These are phyloP conservation scores for Picochlorum sp. DNA, from an alignment of 139 green algal species.

Conservation along the genomic window DNA sequence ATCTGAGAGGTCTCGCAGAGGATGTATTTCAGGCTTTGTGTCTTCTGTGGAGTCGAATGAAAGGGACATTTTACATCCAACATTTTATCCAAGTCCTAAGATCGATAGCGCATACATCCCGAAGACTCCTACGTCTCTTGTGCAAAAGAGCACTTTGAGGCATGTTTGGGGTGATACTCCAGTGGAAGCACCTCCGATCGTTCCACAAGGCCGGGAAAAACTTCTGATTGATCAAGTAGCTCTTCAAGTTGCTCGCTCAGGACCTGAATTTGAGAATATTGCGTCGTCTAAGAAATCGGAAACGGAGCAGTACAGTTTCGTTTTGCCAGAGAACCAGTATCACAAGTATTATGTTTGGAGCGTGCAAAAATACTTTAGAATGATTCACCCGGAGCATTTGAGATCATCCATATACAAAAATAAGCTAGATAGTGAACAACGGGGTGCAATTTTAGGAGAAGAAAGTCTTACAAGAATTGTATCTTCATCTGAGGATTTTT, in stretches of 20 bases:
- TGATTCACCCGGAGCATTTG: conserved; percentile 6
- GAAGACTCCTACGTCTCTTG: neutral
- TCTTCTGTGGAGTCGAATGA: neutral
- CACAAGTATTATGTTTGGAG: conserved; percentile 6
- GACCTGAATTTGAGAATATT: conserved; percentile 69
- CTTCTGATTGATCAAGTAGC: conserved; percentile 68
- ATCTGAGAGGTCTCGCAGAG: neutral
- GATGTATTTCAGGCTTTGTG: neutral
- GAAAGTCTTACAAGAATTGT: conserved; percentile 26
- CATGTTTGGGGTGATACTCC: neutral
- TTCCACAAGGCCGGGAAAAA: conserved; percentile 33
- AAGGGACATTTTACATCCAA: neutral
- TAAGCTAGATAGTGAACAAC: conserved; percentile 50
- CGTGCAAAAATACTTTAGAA: neutral
- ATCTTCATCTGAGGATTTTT: neutral
- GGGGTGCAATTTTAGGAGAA: conserved; percentile 57
- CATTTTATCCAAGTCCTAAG: conserved; percentile 23
- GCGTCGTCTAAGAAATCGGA: conserved; percentile 18
- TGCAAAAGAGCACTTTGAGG: no score
- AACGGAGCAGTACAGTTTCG: no score
- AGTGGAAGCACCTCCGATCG: conserved; percentile 7
- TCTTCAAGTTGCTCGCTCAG: conserved; percentile 73
- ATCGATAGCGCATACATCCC: conserved; percentile 26
- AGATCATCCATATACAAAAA: conserved; percentile 12
- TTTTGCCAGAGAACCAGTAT: neutral